phyloP scores from a whole-genome alignment of 2,329 filamentous ascomycete species.

The Colletotrichum musicola region DNA sequence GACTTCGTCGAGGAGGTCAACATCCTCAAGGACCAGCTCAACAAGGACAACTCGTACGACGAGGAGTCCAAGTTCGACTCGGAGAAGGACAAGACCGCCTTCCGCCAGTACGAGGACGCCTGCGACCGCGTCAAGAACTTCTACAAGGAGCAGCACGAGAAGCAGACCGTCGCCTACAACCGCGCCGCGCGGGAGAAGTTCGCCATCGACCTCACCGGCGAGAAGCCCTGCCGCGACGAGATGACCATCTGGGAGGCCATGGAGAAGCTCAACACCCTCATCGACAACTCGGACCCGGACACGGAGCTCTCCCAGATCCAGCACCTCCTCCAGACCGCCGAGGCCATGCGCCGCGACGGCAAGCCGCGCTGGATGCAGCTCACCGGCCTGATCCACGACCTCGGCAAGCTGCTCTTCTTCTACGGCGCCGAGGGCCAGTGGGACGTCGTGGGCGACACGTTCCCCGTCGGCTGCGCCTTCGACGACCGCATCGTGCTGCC shows the following conservation, averaged over 20 bases:
- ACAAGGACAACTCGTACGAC: constrained; percentile 48
- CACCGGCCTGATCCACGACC: constrained; percentile 81
- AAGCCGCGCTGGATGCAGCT: constrained; percentile 88
- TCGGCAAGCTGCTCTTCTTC: constrained; percentile 85
- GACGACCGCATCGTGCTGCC: constrained; percentile 85
- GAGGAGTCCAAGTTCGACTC: constrained; percentile 76
- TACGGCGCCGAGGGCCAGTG: constrained; percentile 89
- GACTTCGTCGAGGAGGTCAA: constrained; percentile 68
- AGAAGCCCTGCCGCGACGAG: constrained; percentile 72
- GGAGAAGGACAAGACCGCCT: constrained; percentile 82
- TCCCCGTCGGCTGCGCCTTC: constrained; percentile 82
- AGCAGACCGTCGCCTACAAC: constrained; percentile 88
- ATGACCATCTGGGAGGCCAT: constrained; percentile 94
- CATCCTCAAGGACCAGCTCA: constrained; percentile 57
- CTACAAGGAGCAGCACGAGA: constrained; percentile 79
- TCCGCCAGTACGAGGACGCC: constrained; percentile 86
- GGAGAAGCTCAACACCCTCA: constrained; percentile 90
- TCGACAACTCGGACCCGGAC: constrained; percentile 93
- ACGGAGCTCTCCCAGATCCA: constrained; percentile 90
- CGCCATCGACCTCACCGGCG: constrained; percentile 65
- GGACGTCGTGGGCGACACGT: constrained; percentile 92
- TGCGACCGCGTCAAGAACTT: constrained; percentile 89
- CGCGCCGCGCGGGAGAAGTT: constrained; percentile 76
- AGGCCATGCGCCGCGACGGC: constrained; percentile 88
- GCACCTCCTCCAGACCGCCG: constrained; percentile 88